phyloP scores from a whole-genome alignment of 176 grass and related monocot species.

The Juncus inflexus region DNA sequence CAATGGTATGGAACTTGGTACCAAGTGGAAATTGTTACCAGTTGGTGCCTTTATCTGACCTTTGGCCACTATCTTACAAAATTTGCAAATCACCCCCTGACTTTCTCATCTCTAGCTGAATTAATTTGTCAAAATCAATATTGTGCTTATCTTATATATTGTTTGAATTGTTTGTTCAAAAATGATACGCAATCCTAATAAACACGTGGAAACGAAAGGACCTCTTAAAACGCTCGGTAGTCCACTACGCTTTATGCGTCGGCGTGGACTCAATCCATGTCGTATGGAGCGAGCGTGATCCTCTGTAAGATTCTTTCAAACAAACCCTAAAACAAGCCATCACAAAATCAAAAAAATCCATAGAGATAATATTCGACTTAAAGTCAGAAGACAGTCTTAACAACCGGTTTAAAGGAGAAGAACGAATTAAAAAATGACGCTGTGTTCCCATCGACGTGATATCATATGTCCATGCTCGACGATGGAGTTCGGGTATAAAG shows the following conservation, averaged over 20 bases:
- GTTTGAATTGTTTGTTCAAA: slow-evolving; percentile 6
- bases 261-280: slow-evolving; percentile 59
- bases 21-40: too few relatives aligned
- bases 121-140: background rate
- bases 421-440: slow-evolving; percentile 46
- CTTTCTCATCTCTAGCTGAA: too few relatives aligned
- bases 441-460: slow-evolving; percentile 94
- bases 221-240: slow-evolving; percentile 48
- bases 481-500: slow-evolving; percentile 58
- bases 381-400: slow-evolving; percentile 68
- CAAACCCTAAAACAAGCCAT: slow-evolving; percentile 15
- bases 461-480: slow-evolving; percentile 63
- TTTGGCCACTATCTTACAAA: background rate
- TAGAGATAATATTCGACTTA: slow-evolving; percentile 48
- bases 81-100: too few relatives aligned
- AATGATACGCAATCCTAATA: slow-evolving; percentile 68
- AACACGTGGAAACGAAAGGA: slow-evolving; percentile 85
- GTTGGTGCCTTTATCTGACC: too few relatives aligned
- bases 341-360: slow-evolving; percentile 18
- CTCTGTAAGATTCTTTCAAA: slow-evolving; percentile 40
- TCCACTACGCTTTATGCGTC: slow-evolving; percentile 61
- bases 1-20: too few relatives aligned
- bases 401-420: slow-evolving; percentile 80
- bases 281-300: slow-evolving; percentile 82
- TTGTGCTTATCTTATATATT: background rate